Conservation (phyloP, 768 basidiomycete genomes). For the Boletus patriciae region DNA sequence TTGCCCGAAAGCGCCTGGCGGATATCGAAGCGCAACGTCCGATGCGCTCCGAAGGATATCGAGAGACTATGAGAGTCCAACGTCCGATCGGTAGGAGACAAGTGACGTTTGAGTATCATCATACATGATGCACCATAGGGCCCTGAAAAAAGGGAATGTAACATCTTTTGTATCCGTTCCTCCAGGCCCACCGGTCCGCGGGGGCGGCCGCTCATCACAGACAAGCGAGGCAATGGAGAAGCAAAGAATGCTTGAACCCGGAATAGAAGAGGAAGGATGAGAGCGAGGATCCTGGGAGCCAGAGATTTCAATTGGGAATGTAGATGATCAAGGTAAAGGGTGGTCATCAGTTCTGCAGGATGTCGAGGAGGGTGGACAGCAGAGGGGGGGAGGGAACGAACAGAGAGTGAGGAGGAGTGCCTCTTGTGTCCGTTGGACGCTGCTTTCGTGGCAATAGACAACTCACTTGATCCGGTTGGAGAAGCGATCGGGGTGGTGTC, state of each 20-base stretch:
- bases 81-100: conserved; percentile 41
- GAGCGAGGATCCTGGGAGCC: conserved; percentile 49
- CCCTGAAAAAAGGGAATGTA: conserved; percentile 60
- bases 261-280: conserved; percentile 72
- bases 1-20: conserved; percentile 59
- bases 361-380: conserved; percentile 38
- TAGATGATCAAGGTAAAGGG: conserved; percentile 64
- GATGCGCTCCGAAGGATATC: conserved; percentile 57
- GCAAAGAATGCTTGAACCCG: conserved; percentile 64
- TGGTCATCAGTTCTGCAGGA: conserved; percentile 63
- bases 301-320: conserved; percentile 60
- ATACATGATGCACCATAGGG: conserved; percentile 67
- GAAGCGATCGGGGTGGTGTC: conserved; percentile 26
- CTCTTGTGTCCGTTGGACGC: conserved; percentile 49
- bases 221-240: conserved; percentile 66
- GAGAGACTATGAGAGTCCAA: conserved; percentile 30
- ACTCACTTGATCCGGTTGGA: conserved; percentile 32
- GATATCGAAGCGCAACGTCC: conserved; percentile 63
- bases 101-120: conserved; percentile 56
- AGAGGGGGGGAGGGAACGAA: conserved; percentile 41
- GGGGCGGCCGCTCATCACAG: conserved; percentile 44
- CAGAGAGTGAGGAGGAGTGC: conserved; percentile 61
- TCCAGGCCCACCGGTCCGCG: conserved; percentile 42
- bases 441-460: conserved; percentile 23
- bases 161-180: conserved; percentile 54